Conservation (phyloP, 306 rosid species). For the Quercus glauca region DNA sequence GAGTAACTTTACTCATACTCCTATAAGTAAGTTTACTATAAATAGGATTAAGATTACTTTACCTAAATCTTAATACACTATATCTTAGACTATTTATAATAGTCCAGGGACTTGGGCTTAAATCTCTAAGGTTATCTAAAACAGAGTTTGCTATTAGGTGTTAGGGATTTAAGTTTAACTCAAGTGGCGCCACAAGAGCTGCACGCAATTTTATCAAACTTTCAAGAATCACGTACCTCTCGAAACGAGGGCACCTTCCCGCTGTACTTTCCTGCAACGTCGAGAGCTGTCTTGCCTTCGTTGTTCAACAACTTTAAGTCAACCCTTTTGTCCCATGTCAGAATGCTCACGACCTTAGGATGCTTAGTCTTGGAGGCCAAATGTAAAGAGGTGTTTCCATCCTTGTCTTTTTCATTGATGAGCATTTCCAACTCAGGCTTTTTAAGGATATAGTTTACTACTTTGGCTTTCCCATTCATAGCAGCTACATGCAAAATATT, state of each 20-base stretch:
- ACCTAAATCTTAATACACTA: too few species aligned
- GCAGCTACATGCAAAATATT: background rate
- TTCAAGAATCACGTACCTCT: background rate
- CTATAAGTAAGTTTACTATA: too few species aligned
- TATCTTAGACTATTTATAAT: too few species aligned
- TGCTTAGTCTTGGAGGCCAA: background rate
- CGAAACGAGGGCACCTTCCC: too few species aligned
- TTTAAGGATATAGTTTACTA: background rate
- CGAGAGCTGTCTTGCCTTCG: background rate
- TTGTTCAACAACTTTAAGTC: background rate
- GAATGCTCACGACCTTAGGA: background rate
- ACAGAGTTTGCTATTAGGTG: too few species aligned
- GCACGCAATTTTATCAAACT: too few species aligned
- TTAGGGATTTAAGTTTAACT: too few species aligned
- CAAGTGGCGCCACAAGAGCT: too few species aligned
- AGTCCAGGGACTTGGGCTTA: too few species aligned
- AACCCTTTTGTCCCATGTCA: background rate
- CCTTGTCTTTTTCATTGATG: background rate
- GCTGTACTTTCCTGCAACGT: background rate
- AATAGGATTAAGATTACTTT: too few species aligned
- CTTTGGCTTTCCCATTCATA: background rate
- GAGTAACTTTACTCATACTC: too few species aligned
- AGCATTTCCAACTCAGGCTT: background rate
- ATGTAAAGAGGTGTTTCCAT: conserved; percentile 5
- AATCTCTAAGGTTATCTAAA: too few species aligned